Evolutionary conservation across 345 rosid genomes (phyloP).

Genomic region (Sonneratia caseolaris): DNA sequence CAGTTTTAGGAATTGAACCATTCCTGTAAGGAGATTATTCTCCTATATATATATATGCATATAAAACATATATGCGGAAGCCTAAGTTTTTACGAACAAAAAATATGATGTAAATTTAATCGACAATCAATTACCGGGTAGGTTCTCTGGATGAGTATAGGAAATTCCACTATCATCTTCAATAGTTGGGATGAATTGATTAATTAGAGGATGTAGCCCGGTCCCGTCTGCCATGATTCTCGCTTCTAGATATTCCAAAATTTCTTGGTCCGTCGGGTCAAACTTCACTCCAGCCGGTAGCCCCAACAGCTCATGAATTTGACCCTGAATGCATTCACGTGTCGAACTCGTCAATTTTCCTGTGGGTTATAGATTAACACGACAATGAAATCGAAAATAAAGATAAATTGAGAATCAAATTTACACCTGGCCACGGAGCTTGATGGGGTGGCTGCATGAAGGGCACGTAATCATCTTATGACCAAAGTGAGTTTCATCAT

Average conservation of each 20-base stretch:
- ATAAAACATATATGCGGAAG: too few relatives aligned
- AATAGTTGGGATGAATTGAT: conserved; percentile 77
- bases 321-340: conserved; percentile 25
- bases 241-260: conserved; percentile 76
- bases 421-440: too few relatives aligned
- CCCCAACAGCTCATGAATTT: conserved; percentile 66
- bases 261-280: conserved; percentile 88
- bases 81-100: too few relatives aligned
- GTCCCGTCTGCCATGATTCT: conserved; percentile 43
- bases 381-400: too few relatives aligned
- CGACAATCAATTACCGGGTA: conserved; percentile 46
- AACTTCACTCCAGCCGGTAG: conserved; percentile 93
- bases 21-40: neutral
- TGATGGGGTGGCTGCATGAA: too few relatives aligned
- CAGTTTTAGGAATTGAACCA: neutral
- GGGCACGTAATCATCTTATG: too few relatives aligned
- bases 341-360: too few relatives aligned
- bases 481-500: too few relatives aligned
- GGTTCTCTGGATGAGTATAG: conserved; percentile 83
- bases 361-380: too few relatives aligned
- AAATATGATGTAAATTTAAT: neutral
- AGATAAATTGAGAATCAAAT: too few relatives aligned
- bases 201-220: conserved; percentile 72
- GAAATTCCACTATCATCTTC: conserved; percentile 91
- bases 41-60: too few relatives aligned